Percentiles rank a stretch among this genome's conserved stretches.
Conservation (phyloP, 2,329 filamentous ascomycete species). For the Cytospora mali region DNA sequence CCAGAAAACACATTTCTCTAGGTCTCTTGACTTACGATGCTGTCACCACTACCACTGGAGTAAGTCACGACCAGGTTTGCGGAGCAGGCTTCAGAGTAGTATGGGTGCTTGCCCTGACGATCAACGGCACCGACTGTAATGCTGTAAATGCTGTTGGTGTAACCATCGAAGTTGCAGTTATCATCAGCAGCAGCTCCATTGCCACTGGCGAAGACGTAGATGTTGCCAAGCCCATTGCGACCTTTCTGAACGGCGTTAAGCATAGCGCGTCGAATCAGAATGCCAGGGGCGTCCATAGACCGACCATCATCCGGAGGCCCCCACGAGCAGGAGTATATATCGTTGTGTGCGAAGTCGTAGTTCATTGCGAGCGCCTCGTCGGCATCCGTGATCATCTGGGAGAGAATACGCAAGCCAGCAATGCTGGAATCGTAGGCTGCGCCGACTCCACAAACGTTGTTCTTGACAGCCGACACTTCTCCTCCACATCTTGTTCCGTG, state of each 20-base stretch:
- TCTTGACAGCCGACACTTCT: constrained; percentile 88
- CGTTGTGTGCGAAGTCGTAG: constrained; percentile 86
- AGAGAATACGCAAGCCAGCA: constrained; percentile 89
- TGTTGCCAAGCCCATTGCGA: constrained; percentile 78
- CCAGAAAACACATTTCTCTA: neutral
- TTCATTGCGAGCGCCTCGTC: constrained; percentile 94
- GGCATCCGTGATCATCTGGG: constrained; percentile 84
- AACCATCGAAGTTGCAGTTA: constrained; percentile 99
- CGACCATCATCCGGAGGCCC: constrained; percentile 90
- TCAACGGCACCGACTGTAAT: constrained; percentile 95
- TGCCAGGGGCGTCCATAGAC: constrained; percentile 91
- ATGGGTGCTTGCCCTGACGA: constrained; percentile 82
- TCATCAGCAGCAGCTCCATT: constrained; percentile 87
- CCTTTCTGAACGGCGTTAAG: constrained; percentile 89
- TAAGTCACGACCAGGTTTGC: constrained; percentile 96
- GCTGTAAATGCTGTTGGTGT: constrained; percentile 99
- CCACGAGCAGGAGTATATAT: constrained; percentile 99
- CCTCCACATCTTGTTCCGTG: constrained; percentile 95
- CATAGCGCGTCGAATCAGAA: constrained; percentile 88
- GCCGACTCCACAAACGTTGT: constrained; percentile 92
- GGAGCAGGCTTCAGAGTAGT: constrained; percentile 95
- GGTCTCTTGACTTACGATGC: constrained; percentile 64
- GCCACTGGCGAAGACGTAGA: constrained; percentile 96
- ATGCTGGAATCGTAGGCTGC: constrained; percentile 92
- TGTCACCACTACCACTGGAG: constrained; percentile 84